Conservation (phyloP, 2,329 filamentous ascomycete genomes). For the Penicillium sp. region DNA sequence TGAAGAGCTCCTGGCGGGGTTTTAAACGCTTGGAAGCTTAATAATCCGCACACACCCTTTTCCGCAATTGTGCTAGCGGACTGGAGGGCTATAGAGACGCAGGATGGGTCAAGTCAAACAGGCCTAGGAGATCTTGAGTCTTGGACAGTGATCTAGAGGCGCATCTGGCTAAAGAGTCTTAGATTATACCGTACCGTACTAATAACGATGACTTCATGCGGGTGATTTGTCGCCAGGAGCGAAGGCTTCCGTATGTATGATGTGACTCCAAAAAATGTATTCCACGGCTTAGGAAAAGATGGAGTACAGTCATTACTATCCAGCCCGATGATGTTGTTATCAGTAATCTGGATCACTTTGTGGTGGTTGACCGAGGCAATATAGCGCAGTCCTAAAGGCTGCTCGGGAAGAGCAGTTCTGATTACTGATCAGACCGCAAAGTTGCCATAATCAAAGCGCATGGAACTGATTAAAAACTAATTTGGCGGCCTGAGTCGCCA, state of each 20-base stretch:
- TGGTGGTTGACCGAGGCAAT: neutral
- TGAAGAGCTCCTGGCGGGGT: neutral
- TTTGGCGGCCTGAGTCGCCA: neutral
- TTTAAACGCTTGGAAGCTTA: neutral
- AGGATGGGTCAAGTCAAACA: neutral
- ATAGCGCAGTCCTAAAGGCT: neutral
- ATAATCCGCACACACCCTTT: neutral
- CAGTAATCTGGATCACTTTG: neutral
- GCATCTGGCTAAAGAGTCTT: neutral
- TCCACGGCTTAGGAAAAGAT: neutral
- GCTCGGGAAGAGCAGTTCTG: neutral
- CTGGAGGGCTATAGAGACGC: neutral
- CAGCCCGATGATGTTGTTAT: neutral
- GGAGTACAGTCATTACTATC: neutral
- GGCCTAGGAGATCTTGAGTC: neutral
- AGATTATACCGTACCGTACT: neutral
- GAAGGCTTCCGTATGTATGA: neutral
- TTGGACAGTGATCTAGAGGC: neutral
- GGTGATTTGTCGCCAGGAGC: neutral
- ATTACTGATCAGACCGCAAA: constrained; percentile 1
- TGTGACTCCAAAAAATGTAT: neutral
- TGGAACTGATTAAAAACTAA: neutral
- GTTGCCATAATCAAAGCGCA: neutral
- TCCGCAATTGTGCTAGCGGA: neutral
- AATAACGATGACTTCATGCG: neutral